Base-by-base conservation (phyloP, 169 alveolate species). In the Besnoitia besnoiti region DNA sequence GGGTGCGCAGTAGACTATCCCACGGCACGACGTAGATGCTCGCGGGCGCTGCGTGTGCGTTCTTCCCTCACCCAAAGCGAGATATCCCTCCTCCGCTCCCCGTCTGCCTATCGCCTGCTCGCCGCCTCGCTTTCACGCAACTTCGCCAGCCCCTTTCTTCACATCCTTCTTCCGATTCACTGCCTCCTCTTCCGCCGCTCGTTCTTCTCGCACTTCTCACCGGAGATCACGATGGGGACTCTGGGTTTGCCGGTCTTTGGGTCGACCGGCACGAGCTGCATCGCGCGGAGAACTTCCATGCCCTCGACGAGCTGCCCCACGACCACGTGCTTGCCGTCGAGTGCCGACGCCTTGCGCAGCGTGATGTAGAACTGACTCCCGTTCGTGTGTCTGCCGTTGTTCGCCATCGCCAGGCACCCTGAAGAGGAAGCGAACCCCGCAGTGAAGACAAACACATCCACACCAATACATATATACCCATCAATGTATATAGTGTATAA, bases 291-390 rank as follows among this genome's bases (percentile, higher is more conserved):
- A 39, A 97, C 97, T 59, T 97, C 99, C 98, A 98, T 97, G 24
- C 99, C 99, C 61, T 96, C 97, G 75, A 97, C 95, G 0, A 98
- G 96, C 79, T 98, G 97, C 0, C 99, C 99, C 91, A 97, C 95
- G n/a, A 97, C 99, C 14, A 95, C 97, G 84, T 96, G 98, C 44
- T 95, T 95, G 55, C 97, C 97, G 93, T 98, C 99, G 50, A 98
- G 94, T 85, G 94, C 96, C 2, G 97, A 97, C n/a, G 96, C 93
- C 24, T 96, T 95, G 42, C 97, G 96, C 75, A 98, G 92, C 37
- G 99, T 96, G 42, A 98, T 96, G 90, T 96, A 95, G 91, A 98
- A 98, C 87, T 98, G 98, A 37, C 98, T 96, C 39, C 96, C 96
- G 91, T 96, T 96, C 59, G 97, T 96, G 93, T 96, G 93, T 55